Evolutionary conservation across 1,284 basidiomycete genomes (phyloP).

Genomic region (Ganoderma leucocontextum): DNA sequence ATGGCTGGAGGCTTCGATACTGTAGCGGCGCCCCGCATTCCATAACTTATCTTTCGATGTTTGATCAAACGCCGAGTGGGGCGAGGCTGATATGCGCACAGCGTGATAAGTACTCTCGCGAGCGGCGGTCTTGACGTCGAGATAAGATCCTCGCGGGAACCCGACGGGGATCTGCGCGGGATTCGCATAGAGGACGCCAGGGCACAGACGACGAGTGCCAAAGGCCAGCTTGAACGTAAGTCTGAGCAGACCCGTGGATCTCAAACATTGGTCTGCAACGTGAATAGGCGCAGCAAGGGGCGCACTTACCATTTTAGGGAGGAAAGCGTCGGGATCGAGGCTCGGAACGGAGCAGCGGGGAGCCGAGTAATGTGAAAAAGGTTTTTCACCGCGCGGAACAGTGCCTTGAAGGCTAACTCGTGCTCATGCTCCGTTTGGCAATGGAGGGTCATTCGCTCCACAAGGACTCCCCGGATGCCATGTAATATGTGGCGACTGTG

Average conservation of each 20-base stretch:
- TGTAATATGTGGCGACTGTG: background rate
- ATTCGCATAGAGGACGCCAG: background rate
- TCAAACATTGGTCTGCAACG: background rate
- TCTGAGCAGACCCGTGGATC: background rate
- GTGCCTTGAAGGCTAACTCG: conserved; percentile 13
- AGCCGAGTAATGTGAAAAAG: conserved; percentile 38
- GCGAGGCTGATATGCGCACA: background rate
- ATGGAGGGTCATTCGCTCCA: conserved; percentile 1
- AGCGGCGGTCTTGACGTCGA: background rate
- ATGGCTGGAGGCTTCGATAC: background rate
- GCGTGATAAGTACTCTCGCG: background rate
- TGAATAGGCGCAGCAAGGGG: conserved; percentile 10
- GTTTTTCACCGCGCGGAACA: conserved; percentile 33
- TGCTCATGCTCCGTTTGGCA: conserved; percentile 29
- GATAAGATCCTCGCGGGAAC: conserved; percentile 18
- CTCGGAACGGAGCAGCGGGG: conserved; percentile 35
- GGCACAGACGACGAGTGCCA: background rate
- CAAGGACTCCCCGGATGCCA: background rate
- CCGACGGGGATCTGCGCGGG: background rate
- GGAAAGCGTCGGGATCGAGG: conserved; percentile 26
- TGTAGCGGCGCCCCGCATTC: background rate
- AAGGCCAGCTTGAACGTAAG: background rate
- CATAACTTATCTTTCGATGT: background rate
- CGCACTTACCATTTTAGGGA: conserved; percentile 24
- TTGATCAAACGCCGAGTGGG: background rate